phyloP scores from a whole-genome alignment of 1,284 basidiomycete species.

The Irpex sp. region DNA sequence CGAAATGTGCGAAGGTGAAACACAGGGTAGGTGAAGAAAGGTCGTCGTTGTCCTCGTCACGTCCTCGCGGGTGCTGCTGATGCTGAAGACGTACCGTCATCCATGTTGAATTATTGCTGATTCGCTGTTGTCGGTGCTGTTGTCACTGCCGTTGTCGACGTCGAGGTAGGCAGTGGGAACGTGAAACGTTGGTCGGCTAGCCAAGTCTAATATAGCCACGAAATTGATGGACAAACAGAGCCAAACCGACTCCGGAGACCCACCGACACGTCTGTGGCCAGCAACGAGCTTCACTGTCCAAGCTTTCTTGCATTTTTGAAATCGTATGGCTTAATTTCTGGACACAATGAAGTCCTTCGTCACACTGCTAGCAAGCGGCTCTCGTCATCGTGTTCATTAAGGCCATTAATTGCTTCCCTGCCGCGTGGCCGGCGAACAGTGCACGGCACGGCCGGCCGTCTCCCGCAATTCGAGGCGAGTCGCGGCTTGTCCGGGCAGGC shows the following conservation, averaged over 20 bases:
- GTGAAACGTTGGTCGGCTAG: slow-evolving; percentile 12
- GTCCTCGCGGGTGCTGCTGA: slow-evolving; percentile 45
- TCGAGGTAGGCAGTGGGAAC: slow-evolving; percentile 16
- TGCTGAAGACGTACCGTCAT: slow-evolving; percentile 82
- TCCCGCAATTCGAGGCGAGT: slow-evolving; percentile 15
- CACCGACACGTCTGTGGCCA: neutral
- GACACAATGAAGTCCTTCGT: neutral
- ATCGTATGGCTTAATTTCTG: neutral
- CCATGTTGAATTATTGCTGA: slow-evolving; percentile 46
- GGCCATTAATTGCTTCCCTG: neutral
- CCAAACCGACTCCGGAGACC: slow-evolving; percentile 21
- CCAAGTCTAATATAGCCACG: slow-evolving; percentile 3
- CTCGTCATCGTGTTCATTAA: neutral
- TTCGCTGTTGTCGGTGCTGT: slow-evolving; percentile 12
- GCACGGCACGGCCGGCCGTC: neutral
- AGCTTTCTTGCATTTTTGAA: neutral
- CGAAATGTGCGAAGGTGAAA: slow-evolving; percentile 21
- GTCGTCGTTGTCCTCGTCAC: slow-evolving; percentile 26
- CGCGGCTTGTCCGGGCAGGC: slow-evolving; percentile 22
- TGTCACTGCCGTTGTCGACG: slow-evolving; percentile 10
- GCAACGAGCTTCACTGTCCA: neutral
- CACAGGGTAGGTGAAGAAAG: neutral
- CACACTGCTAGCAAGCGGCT: neutral
- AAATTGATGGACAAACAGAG: slow-evolving; percentile 22
- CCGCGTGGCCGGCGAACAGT: neutral